Evolutionary conservation across 768 basidiomycete genomes (phyloP).

Genomic region (Chalciporus sphaerocephalus): DNA sequence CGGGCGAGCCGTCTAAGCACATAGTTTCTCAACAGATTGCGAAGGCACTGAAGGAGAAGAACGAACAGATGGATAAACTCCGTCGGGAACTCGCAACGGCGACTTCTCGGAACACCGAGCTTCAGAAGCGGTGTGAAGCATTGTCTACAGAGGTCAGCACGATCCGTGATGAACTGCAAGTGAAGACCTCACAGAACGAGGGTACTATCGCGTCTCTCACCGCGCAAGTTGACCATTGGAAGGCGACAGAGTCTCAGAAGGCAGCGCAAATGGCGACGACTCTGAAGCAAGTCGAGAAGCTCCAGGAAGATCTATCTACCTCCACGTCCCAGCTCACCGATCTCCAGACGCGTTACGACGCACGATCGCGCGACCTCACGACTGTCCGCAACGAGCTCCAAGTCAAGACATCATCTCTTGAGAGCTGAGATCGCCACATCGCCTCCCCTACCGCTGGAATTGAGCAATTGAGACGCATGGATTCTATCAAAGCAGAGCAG

Average conservation of each 20-base stretch:
- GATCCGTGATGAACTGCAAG: not conserved
- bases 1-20: not conserved
- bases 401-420: not conserved
- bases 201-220: not conserved
- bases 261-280: not conserved
- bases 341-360: not conserved
- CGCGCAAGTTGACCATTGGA: not conserved
- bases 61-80: constrained; percentile 4
- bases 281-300: not conserved
- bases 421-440: not conserved
- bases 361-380: constrained; percentile 2
- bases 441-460: not conserved
- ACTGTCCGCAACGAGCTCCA: not conserved
- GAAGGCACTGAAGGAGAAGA: not conserved
- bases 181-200: constrained; percentile 3
- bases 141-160: not conserved
- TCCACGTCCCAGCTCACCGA: not conserved
- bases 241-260: not conserved
- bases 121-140: constrained; percentile 2
- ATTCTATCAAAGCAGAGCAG: not conserved
- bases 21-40: not conserved
- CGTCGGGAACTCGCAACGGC: not conserved
- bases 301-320: not conserved
- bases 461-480: not conserved
- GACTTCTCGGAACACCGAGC: constrained; percentile 1